These are phyloP conservation scores for Chlorophyllum brunneum DNA, from an alignment of 768 basidiomycete species.

Conservation along the genomic window DNA sequence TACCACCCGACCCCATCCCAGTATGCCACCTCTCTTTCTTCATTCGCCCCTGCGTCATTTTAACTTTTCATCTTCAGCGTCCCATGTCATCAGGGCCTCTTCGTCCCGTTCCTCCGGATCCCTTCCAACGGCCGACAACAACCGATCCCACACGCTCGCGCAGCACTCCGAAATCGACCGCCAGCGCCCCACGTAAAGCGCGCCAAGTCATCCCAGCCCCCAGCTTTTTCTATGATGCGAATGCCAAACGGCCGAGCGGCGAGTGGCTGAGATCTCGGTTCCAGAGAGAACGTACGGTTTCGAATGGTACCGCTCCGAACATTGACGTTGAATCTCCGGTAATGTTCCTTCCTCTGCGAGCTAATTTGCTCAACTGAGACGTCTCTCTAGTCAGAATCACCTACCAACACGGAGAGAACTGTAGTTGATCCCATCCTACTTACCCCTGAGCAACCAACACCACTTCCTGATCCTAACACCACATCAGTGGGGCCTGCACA, in stretches of 20 bases:
- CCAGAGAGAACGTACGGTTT: constrained; percentile 22
- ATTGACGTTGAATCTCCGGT: constrained; percentile 48
- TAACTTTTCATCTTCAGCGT: not conserved
- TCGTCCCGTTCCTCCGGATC: not conserved
- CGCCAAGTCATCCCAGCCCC: constrained; percentile 10
- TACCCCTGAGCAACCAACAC: constrained; percentile 33
- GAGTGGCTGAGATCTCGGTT: constrained; percentile 19
- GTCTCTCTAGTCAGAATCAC: constrained; percentile 34
- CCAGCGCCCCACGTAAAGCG: not conserved
- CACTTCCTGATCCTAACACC: not conserved
- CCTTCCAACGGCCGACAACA: not conserved
- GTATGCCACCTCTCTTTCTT: not conserved
- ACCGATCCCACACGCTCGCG: constrained; percentile 4
- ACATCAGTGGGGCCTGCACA: constrained; percentile 1
- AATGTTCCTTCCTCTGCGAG: not conserved
- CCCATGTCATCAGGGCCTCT: constrained; percentile 4
- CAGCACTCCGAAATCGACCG: not conserved
- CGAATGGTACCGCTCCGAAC: constrained; percentile 32
- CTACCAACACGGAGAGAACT: constrained; percentile 29
- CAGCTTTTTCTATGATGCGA: not conserved
- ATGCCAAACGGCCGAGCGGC: not conserved
- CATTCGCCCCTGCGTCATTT: not conserved
- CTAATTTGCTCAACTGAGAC: not conserved
- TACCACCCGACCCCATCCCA: not conserved
- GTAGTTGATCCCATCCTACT: constrained; percentile 36